Percentiles rank a stretch among this genome's conserved stretches.
Conservation (phyloP, 192 early-diverging fungal genomes). For the Umbelopsis sp. region DNA sequence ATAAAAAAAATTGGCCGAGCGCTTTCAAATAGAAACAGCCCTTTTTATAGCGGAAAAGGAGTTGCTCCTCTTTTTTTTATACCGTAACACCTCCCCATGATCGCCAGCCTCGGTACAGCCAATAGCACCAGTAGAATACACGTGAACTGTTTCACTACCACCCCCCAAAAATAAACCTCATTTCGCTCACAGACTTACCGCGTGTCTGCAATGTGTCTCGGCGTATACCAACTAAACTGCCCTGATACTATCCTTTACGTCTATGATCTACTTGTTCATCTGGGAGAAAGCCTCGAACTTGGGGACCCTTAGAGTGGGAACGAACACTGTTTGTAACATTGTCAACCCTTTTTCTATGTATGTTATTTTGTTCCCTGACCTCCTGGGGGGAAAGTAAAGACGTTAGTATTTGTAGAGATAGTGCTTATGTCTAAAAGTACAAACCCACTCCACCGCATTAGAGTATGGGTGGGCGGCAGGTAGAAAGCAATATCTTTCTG, state of each 20-base stretch:
- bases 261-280: neutral
- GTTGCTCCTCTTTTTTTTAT: conserved; percentile 14
- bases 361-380: too few species aligned
- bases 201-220: conserved; percentile 20
- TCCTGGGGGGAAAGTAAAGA: too few species aligned
- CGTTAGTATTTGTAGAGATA: too few species aligned
- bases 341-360: too few species aligned
- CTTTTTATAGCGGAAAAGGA: conserved; percentile 17
- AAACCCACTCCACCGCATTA: too few species aligned
- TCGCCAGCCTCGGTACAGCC: conserved; percentile 17
- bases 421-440: too few species aligned
- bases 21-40: neutral
- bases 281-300: too few species aligned
- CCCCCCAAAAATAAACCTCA: neutral
- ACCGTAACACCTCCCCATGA: conserved; percentile 19
- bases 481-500: neutral
- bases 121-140: neutral
- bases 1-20: conserved; percentile 6
- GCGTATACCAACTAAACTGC: conserved; percentile 10
- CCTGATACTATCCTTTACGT: neutral
- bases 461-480: too few species aligned
- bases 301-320: too few species aligned
- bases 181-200: conserved; percentile 16
- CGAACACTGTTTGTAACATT: too few species aligned
- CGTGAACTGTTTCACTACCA: conserved; percentile 8